Percentiles rank a stretch among this genome's conserved stretches.
Evolutionary conservation across 1,139 yeast genomes (phyloP).

Genomic region (Lodderomyces margitis): DNA sequence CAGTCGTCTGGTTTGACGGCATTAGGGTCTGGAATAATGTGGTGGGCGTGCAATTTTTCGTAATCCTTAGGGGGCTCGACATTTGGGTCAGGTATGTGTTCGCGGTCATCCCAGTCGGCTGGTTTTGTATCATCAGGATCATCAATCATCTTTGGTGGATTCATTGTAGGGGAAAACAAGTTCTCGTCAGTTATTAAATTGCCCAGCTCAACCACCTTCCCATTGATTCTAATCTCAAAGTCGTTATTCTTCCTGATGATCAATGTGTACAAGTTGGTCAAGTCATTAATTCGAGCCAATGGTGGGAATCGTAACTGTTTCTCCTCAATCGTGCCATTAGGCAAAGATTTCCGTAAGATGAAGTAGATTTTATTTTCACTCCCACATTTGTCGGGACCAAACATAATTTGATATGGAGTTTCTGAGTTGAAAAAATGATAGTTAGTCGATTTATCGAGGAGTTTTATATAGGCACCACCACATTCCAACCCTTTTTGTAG

Average conservation of each 20-base stretch:
- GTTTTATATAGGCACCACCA: constrained; percentile 86
- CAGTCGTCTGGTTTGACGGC: constrained; percentile 73
- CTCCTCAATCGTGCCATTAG: constrained; percentile 57
- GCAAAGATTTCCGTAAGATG: constrained; percentile 60
- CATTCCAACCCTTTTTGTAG: constrained; percentile 73
- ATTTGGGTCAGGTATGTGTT: constrained; percentile 64
- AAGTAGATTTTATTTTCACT: constrained; percentile 75
- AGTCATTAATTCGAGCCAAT: constrained; percentile 55
- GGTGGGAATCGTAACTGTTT: constrained; percentile 70
- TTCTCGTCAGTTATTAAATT: constrained; percentile 50
- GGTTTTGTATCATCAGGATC: constrained; percentile 72
- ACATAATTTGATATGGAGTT: constrained; percentile 82
- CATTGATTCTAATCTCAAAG: constrained; percentile 80
- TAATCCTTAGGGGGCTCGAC: constrained; percentile 74
- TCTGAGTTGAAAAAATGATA: constrained; percentile 31
- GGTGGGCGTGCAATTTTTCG: constrained; percentile 62
- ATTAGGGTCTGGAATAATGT: constrained; percentile 60
- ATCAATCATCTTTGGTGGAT: constrained; percentile 59
- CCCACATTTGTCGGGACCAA: constrained; percentile 95
- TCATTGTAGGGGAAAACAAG: constrained; percentile 59
- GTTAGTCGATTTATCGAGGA: constrained; percentile 42
- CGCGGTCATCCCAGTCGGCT: constrained; percentile 71
- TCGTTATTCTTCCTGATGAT: constrained; percentile 61
- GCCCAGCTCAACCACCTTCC: constrained; percentile 70
- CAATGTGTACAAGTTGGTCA: constrained; percentile 72